Evolutionary conservation across 208 protist species (phyloP), one percentile per base, ranked within the genome.

Genomic region (Leishmania arabica): DNA sequence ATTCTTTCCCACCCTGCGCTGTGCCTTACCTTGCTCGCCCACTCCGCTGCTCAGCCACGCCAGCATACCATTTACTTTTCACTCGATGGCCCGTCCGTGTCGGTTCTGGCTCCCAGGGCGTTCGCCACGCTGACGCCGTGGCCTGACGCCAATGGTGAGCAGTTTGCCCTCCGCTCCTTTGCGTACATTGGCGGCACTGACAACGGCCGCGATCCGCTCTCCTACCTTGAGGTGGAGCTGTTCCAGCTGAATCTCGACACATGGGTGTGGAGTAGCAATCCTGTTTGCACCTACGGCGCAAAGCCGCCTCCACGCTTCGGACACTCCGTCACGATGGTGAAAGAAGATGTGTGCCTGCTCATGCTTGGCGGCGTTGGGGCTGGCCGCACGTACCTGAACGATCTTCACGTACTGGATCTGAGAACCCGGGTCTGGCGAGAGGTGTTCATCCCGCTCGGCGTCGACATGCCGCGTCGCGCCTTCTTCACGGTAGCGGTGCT

Each of bases 391-490:
- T 94, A 91, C 76, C 77, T 95, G 74, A 85, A 88, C 74, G 94
- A 97, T 75, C 78, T 95, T 54, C 84, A 91, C 78, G 79, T 93
- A 3, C 82, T 97, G 42, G 87, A 97, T 77, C 80, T 89, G 21
- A 40, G 60, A 37, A 95, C 91, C 21, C 78, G 66, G 60, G 92
- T 97, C 21, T 97, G 94, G 94, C 81, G 94, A 27, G 91, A 97
- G 75, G 84, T 97, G 34, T 93, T 93, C 70, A 79, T 93, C n/a
- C 91, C 91, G 15, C 87, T 84, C 47, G 34, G 75, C 56, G 77
- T 86, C 24, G 75, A 75, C 3, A 77, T 94, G 34, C 90, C 93
- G 24, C 84, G 84, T 21, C 92, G 92, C 11, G 90, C 92, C 1
- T 95, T 95, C 72, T 88, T 92, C 81, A 82, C 80, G 77, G 86